Evolutionary conservation across 2,329 filamentous ascomycete genomes (phyloP).

Genomic region (Teratosphaeria viscida): DNA sequence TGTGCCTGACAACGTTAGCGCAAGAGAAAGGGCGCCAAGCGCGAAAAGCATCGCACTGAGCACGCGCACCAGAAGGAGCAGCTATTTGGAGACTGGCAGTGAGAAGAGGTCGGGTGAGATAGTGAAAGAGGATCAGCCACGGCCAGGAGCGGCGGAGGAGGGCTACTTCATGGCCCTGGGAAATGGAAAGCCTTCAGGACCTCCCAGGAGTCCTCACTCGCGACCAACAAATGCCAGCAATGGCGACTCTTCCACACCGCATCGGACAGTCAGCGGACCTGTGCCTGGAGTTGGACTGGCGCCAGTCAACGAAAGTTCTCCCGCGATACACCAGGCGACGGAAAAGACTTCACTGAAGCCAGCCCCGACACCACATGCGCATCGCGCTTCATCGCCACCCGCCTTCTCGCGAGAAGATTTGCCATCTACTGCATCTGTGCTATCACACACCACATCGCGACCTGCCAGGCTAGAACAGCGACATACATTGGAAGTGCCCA

Average conservation of each 20-base stretch:
- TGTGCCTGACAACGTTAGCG: constrained; percentile 13
- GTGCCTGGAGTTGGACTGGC: constrained; percentile 17
- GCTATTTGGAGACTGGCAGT: constrained; percentile 16
- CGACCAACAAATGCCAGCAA: constrained; percentile 9
- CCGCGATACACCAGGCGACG: constrained; percentile 10
- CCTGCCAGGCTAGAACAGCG: constrained; percentile 61
- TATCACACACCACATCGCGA: constrained; percentile 41
- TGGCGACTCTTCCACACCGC: constrained; percentile 9
- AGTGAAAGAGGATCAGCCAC: constrained; percentile 15
- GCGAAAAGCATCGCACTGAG: constrained; percentile 28
- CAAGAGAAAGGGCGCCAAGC: constrained; percentile 16
- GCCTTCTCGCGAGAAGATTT: constrained; percentile 21
- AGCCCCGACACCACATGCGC: constrained; percentile 11
- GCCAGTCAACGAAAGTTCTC: constrained; percentile 20
- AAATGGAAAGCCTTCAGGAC: constrained; percentile 27
- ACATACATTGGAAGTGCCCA: constrained; percentile 81
- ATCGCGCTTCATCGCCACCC: constrained; percentile 28
- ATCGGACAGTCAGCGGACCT: constrained; percentile 11
- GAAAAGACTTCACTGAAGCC: constrained; percentile 15
- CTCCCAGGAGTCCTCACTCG: constrained; percentile 21
- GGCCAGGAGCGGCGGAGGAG: constrained; percentile 29
- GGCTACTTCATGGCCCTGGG: constrained; percentile 35
- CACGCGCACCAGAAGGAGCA: constrained; percentile 19
- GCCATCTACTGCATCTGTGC: constrained; percentile 21
- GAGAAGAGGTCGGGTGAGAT: constrained; percentile 21